Evolutionary conservation across 2,329 filamentous ascomycete species (phyloP).

Genomic region (Pseudocercospora eumusae): DNA sequence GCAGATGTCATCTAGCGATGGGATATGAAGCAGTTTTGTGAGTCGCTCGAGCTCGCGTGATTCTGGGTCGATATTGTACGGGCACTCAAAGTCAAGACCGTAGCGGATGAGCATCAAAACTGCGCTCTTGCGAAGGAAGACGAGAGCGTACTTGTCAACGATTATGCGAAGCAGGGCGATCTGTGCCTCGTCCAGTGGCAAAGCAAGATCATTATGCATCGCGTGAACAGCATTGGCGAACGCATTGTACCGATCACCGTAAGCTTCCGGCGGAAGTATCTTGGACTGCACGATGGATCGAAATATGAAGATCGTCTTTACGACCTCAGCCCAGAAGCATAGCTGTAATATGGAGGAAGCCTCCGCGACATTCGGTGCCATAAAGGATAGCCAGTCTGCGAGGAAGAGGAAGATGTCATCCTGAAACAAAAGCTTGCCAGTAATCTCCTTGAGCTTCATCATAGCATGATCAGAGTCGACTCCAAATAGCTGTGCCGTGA

Average conservation of each 20-base stretch:
- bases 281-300: conserved; percentile 31
- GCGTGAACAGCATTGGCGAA: conserved; percentile 1
- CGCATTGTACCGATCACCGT: neutral
- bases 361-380: conserved; percentile 35
- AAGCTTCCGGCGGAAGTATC: neutral
- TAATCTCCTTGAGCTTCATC: conserved; percentile 27
- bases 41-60: conserved; percentile 73
- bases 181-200: conserved; percentile 25
- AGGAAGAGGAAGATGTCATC: conserved; percentile 79
- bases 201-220: conserved; percentile 4
- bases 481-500: conserved; percentile 37
- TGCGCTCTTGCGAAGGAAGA: conserved; percentile 81
- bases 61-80: conserved; percentile 43
- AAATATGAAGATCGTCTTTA: conserved; percentile 71
- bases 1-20: conserved; percentile 77
- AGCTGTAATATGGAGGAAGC: conserved; percentile 68
- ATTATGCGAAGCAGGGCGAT: conserved; percentile 40
- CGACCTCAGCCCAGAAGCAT: conserved; percentile 87
- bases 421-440: conserved; percentile 56
- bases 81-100: conserved; percentile 80
- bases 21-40: conserved; percentile 72
- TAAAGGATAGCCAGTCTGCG: conserved; percentile 57
- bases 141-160: conserved; percentile 80
- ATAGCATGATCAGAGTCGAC: conserved; percentile 30
- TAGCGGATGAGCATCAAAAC: conserved; percentile 85